Evolutionary conservation across 805 yeast species (phyloP), one percentile per base, ranked within the genome.

Genomic region (Candida loeiensis): DNA sequence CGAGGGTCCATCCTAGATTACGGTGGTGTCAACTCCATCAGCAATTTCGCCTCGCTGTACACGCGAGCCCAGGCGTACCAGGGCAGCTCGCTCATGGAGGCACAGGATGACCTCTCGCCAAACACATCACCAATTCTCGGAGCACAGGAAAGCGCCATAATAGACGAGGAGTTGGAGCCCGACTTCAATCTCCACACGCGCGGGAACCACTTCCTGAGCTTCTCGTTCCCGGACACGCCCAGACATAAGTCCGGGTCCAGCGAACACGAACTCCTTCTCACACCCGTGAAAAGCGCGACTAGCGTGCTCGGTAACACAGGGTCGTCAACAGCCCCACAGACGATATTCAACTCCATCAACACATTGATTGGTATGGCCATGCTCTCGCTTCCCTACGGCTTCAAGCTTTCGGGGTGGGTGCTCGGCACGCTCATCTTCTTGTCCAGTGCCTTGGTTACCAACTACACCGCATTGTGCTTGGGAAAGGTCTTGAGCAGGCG

Each of bases 401-500:
- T 82, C 51, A 69, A 73, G 25, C 72, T 77, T 48, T 76, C 85
- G 1, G 88, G 88, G 12, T 79, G 81, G 79, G 57, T 80, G 3
- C 46, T 80, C 16, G 96, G 96, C 9, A 45, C 77, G 7, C 70
- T 77, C 0, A 60, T 85, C 16, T 61, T 89, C 40, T 42, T 75
- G 1, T 44, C 73, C 2, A 79, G 90, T 56, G 93, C 93, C 1
- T 36, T 66, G 9, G 63, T 80, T 20, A 88, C 96, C 2, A 82
- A 74, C 49, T 80, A 87, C 71, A 81, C 93, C 2, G 96, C 96
- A 6, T 72, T 73, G 4, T 64, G 87, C 37, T 67, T 89, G 43
- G 81, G 91, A 11, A 72, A 75, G 44, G 80, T 95, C 48, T 73
- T 88, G 73, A 88, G 82, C 46, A 82, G 88, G 1, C 93, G 88